Conservation (phyloP, 2,329 filamentous ascomycete genomes). For the Stemphylium lycopersici region DNA sequence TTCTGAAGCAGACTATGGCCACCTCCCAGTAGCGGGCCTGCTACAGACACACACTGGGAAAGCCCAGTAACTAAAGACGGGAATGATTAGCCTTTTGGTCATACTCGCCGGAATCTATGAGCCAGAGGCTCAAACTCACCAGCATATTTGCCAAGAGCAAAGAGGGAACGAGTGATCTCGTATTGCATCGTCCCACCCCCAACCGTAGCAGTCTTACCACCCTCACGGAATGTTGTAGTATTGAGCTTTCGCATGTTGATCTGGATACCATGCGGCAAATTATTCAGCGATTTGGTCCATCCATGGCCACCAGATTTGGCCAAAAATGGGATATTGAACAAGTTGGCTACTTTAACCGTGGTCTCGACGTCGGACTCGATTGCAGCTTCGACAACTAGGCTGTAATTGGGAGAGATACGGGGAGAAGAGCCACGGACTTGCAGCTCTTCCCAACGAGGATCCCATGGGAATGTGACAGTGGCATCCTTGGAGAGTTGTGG, state of each 20-base stretch:
- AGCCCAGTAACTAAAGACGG: constrained; percentile 27
- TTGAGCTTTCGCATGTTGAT: constrained; percentile 44
- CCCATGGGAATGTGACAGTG: constrained; percentile 19
- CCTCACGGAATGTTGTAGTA: constrained; percentile 23
- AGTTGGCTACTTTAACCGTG: constrained; percentile 16
- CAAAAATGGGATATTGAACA: constrained; percentile 44
- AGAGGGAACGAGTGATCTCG: constrained; percentile 35
- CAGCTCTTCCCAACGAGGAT: constrained; percentile 19
- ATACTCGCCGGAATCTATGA: too few species aligned
- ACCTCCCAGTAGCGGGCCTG: constrained; percentile 62
- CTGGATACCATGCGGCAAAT: constrained; percentile 34
- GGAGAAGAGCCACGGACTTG: constrained; percentile 26
- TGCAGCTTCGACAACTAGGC: constrained; percentile 22
- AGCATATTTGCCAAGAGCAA: constrained; percentile 37
- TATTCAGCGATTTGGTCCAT: constrained; percentile 32
- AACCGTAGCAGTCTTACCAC: constrained; percentile 32
- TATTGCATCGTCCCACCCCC: constrained; percentile 36
- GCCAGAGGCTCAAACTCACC: too few species aligned
- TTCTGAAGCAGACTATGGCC: constrained; percentile 62
- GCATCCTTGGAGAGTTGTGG: constrained; percentile 16
- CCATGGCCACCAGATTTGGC: constrained; percentile 46
- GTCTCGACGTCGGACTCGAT: constrained; percentile 25
- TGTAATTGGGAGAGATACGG: constrained; percentile 22
- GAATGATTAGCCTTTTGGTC: too few species aligned
- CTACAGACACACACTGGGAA: constrained; percentile 54